phyloP scores from a whole-genome alignment of 208 protist species.

The Leishmania lainsoni region DNA sequence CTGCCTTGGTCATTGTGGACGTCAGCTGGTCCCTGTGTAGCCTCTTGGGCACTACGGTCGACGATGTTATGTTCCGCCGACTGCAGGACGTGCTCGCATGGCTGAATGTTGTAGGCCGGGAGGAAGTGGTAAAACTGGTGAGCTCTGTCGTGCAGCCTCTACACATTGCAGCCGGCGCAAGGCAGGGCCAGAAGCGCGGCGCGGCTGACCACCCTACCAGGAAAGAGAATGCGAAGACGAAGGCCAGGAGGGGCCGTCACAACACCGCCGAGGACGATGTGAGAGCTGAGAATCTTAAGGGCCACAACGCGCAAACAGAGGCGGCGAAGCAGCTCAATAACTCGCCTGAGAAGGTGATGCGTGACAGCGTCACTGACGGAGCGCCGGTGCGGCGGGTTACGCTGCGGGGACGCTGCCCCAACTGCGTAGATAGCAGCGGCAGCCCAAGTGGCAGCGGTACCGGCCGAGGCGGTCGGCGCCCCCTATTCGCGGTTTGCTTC shows the following conservation, averaged over 20 bases:
- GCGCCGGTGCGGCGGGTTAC: conserved; percentile 32
- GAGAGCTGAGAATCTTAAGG: not conserved
- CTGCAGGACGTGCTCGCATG: conserved; percentile 44
- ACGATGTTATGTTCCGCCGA: conserved; percentile 35
- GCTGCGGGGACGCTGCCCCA: conserved; percentile 33
- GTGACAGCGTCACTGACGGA: conserved; percentile 13
- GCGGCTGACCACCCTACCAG: not conserved
- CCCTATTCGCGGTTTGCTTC: conserved; percentile 40
- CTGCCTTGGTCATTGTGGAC: conserved; percentile 46
- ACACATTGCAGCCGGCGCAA: not conserved
- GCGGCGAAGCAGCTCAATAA: not conserved
- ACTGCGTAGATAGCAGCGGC: conserved; percentile 6
- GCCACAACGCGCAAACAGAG: not conserved
- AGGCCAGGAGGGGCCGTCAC: not conserved
- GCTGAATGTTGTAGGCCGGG: conserved; percentile 49
- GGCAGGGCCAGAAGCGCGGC: not conserved
- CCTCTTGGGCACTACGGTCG: conserved; percentile 43
- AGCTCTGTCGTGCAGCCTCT: not conserved
- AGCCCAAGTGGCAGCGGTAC: not conserved
- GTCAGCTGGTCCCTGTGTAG: conserved; percentile 50
- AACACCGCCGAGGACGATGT: not conserved
- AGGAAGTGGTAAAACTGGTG: conserved; percentile 12
- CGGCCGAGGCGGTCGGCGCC: conserved; percentile 3
- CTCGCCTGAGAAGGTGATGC: not conserved
- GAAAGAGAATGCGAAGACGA: not conserved